phyloP scores from a whole-genome alignment of 2,329 filamentous ascomycete genomes.

The Tolypocladium cylindrosporum region DNA sequence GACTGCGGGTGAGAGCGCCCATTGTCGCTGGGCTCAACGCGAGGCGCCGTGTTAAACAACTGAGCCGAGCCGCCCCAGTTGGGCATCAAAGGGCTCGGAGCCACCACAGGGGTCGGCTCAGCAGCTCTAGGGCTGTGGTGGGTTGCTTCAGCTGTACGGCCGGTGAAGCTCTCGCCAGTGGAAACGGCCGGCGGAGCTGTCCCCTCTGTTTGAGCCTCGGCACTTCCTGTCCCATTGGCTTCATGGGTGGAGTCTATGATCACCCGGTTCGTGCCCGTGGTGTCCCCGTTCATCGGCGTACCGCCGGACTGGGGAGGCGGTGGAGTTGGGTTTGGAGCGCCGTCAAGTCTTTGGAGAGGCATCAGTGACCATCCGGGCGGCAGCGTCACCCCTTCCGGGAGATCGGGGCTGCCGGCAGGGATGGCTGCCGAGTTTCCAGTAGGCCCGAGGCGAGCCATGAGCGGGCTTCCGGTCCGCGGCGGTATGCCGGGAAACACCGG shows the following conservation, averaged over 20 bases:
- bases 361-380: constrained; percentile 56
- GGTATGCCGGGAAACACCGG: constrained; percentile 14
- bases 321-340: constrained; percentile 15
- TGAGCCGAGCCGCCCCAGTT: constrained; percentile 42
- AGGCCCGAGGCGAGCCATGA: constrained; percentile 37
- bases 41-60: constrained; percentile 28
- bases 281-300: constrained; percentile 8
- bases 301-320: constrained; percentile 11
- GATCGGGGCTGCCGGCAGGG: constrained; percentile 48
- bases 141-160: not conserved
- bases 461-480: constrained; percentile 27
- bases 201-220: not conserved
- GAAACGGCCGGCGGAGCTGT: not conserved
- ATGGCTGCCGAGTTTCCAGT: constrained; percentile 38
- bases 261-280: constrained; percentile 4
- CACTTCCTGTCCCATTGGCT: not conserved
- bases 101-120: constrained; percentile 26
- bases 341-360: constrained; percentile 47
- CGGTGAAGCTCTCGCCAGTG: not conserved
- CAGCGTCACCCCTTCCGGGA: constrained; percentile 54
- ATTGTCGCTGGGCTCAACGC: constrained; percentile 13
- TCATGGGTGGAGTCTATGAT: constrained; percentile 2
- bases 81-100: constrained; percentile 37
- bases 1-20: constrained; percentile 4
- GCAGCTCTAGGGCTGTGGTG: not conserved